Evolutionary conservation across 1,284 basidiomycete genomes (phyloP).

Genomic region (Tylopilus orsonianus): DNA sequence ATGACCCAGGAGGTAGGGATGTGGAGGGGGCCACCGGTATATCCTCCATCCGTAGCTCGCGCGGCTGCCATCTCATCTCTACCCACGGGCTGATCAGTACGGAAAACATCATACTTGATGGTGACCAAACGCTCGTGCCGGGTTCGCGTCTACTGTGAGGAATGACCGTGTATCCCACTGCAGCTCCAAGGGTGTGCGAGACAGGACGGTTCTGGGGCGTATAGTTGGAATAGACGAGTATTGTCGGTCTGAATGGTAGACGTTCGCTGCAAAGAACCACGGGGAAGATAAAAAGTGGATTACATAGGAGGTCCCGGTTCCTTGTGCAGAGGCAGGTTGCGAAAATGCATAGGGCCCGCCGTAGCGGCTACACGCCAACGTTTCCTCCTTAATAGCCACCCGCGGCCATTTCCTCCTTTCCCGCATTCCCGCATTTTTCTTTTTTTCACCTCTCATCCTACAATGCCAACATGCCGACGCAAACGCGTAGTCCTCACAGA

Average conservation of each 20-base stretch:
- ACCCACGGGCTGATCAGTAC: constrained; percentile 1
- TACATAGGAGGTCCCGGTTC: constrained; percentile 19
- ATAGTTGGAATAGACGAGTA: constrained; percentile 10
- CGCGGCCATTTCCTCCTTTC: constrained; percentile 39
- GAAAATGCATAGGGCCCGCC: constrained; percentile 40
- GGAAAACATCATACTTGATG: constrained; percentile 5
- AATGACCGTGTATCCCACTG: constrained; percentile 6
- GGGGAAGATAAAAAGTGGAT: constrained; percentile 7
- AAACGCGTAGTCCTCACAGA: constrained; percentile 88
- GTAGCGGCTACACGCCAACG: constrained; percentile 38
- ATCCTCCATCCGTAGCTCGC: constrained; percentile 1
- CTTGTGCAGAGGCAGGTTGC: constrained; percentile 29
- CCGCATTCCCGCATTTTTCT: constrained; percentile 32
- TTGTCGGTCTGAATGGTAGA: constrained; percentile 6
- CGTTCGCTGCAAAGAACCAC: constrained; percentile 1
- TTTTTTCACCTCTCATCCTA: constrained; percentile 25
- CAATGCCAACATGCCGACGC: constrained; percentile 88
- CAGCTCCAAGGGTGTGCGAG: background rate
- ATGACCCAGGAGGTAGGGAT: constrained; percentile 9
- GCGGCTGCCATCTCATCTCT: constrained; percentile 2
- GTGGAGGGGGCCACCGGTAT: constrained; percentile 3
- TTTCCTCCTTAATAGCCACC: constrained; percentile 43
- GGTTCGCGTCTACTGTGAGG: constrained; percentile 14
- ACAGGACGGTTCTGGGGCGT: background rate
- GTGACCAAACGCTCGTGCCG: background rate